Evolutionary conservation across 495 filamentous ascomycete species (phyloP).

Genomic region (Hypoxylon fragiforme): DNA sequence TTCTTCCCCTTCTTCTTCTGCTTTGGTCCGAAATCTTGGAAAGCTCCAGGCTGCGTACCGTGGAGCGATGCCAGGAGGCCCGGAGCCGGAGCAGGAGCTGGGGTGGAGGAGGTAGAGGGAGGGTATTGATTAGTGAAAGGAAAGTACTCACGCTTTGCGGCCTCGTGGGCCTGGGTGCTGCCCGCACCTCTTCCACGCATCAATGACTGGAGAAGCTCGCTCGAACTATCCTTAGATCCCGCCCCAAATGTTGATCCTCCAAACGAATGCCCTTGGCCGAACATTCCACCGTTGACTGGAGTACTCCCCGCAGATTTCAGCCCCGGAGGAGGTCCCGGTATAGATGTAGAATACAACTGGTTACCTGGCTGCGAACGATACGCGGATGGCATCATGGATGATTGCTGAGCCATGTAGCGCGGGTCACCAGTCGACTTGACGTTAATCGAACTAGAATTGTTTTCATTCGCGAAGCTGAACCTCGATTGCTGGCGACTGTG

Average conservation of each 20-base stretch:
- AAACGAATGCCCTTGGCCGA: conserved; percentile 69
- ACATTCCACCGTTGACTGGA: conserved; percentile 66
- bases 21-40: conserved; percentile 86
- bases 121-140: conserved; percentile 78
- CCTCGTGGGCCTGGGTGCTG: conserved; percentile 71
- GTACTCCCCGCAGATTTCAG: conserved; percentile 93
- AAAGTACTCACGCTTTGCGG: conserved; percentile 93
- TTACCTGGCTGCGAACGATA: conserved; percentile 62
- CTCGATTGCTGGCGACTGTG: conserved; percentile 85
- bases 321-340: conserved; percentile 92
- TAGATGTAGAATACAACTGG: conserved; percentile 66
- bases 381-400: conserved; percentile 80
- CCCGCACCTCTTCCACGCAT: conserved; percentile 56
- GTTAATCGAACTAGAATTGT: conserved; percentile 61
- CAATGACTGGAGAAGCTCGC: conserved; percentile 79
- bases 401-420: conserved; percentile 86
- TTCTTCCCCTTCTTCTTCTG: conserved; percentile 99
- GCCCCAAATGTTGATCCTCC: conserved; percentile 59
- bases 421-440: conserved; percentile 83
- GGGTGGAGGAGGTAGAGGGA: conserved; percentile 74
- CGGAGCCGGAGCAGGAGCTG: conserved; percentile 85
- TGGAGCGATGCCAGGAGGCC: conserved; percentile 88
- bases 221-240: conserved; percentile 64
- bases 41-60: conserved; percentile 78
- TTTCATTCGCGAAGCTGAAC: conserved; percentile 79